Evolutionary conservation across 1,284 basidiomycete genomes (phyloP).

Genomic region (Macrocystidia cucumis): DNA sequence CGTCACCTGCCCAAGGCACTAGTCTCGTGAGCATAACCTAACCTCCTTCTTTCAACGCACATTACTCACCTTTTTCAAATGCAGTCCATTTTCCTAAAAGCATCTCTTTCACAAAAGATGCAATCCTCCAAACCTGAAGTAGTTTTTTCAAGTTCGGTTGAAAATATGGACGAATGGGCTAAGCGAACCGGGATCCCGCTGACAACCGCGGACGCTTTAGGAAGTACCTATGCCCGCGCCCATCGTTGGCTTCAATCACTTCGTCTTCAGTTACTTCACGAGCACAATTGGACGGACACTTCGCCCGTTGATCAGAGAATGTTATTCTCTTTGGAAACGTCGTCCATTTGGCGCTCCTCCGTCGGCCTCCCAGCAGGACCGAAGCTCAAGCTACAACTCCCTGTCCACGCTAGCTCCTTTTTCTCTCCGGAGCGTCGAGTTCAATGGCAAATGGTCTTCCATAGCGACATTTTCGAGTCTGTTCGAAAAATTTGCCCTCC

Average conservation of each 20-base stretch:
- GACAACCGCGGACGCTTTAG: conserved; percentile 72
- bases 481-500: conserved; percentile 71
- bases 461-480: conserved; percentile 73
- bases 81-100: too few species aligned
- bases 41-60: too few species aligned
- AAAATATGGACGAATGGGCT: conserved; percentile 76
- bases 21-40: too few species aligned
- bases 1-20: too few species aligned
- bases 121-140: conserved; percentile 30
- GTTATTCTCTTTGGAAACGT: conserved; percentile 69
- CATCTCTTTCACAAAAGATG: not conserved
- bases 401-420: conserved; percentile 71
- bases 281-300: conserved; percentile 62
- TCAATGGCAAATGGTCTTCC: conserved; percentile 85
- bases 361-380: conserved; percentile 69
- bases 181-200: conserved; percentile 67
- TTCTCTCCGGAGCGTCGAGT: conserved; percentile 75
- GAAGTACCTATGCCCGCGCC: conserved; percentile 69
- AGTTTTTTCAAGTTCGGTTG: conserved; percentile 69
- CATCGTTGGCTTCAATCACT: conserved; percentile 65
- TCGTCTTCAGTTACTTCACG: conserved; percentile 50
- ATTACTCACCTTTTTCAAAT: too few species aligned
- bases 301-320: conserved; percentile 55
- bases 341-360: conserved; percentile 68
- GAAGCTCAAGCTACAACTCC: conserved; percentile 61